These are phyloP conservation scores for Eutypella sp. DNA, from an alignment of 2,329 filamentous ascomycete species.

Conservation along the genomic window DNA sequence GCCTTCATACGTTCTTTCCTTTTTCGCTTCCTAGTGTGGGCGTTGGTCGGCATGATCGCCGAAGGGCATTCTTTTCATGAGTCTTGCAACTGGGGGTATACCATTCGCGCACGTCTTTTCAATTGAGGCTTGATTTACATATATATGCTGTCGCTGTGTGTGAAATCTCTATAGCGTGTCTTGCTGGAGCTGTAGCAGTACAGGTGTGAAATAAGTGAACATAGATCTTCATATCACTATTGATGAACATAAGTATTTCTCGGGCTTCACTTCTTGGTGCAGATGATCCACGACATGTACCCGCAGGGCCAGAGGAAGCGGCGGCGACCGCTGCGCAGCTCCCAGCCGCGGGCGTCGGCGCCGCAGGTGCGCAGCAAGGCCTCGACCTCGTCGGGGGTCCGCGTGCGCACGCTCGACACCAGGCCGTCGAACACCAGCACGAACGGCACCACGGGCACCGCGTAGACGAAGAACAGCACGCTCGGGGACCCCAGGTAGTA, in stretches of 20 bases:
- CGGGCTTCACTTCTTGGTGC: conserved; percentile 32
- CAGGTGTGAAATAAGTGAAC: not conserved
- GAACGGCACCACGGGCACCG: conserved; percentile 62
- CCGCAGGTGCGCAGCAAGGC: conserved; percentile 50
- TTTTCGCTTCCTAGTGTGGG: not conserved
- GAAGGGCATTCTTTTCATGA: conserved; percentile 1
- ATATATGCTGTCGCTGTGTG: not conserved
- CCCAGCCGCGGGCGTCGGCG: conserved; percentile 41
- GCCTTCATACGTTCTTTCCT: not conserved
- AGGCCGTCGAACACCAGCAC: conserved; percentile 65
- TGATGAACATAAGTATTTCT: conserved; percentile 4
- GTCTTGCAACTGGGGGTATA: not conserved
- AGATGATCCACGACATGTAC: conserved; percentile 48
- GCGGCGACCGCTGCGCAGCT: conserved; percentile 42
- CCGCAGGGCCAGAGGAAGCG: conserved; percentile 47
- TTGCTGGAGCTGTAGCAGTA: not conserved
- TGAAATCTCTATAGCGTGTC: too few relatives aligned
- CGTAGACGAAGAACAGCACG: conserved; percentile 62
- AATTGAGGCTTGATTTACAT: too few relatives aligned
- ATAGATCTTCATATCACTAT: not conserved
- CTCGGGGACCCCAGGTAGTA: conserved; percentile 47
- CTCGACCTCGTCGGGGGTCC: conserved; percentile 62
- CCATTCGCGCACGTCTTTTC: too few relatives aligned
- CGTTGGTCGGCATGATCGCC: conserved; percentile 3
- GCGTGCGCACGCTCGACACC: conserved; percentile 61